phyloP scores from a whole-genome alignment of 345 rosid species.

The Melastoma malabathricum region DNA sequence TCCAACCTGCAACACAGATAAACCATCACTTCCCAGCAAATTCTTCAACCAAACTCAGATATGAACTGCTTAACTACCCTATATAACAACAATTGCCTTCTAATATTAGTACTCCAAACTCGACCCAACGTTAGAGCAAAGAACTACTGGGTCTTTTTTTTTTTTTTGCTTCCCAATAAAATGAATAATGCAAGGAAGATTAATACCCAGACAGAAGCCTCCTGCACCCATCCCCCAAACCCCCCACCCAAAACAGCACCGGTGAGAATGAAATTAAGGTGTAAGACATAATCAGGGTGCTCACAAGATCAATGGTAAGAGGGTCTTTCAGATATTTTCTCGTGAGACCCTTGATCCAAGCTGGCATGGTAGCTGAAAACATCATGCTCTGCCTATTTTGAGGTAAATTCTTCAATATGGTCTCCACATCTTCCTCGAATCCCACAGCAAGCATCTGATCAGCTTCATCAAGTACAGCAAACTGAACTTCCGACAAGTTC shows the following conservation, averaged over 20 bases:
- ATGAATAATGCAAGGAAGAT: no score
- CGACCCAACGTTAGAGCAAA: no score
- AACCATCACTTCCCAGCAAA: no score
- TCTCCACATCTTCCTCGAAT: constrained; percentile 83
- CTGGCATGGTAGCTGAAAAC: constrained; percentile 97
- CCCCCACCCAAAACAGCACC: neutral
- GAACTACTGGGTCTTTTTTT: no score
- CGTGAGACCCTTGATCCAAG: constrained; percentile 65
- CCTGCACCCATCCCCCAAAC: neutral
- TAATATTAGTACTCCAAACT: no score
- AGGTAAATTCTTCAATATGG: constrained; percentile 58
- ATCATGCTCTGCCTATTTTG: constrained; percentile 71
- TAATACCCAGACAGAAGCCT: neutral
- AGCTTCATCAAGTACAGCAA: constrained; percentile 86
- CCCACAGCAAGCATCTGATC: constrained; percentile 99
- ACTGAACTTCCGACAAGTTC: constrained; percentile 63
- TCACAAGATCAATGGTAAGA: constrained; percentile 82
- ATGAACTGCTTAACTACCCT: no score
- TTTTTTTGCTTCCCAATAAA: no score
- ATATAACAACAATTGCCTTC: no score
- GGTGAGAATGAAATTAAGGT: neutral
- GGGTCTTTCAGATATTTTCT: constrained; percentile 61
- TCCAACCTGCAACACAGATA: constrained; percentile 47
- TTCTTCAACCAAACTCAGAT: no score
- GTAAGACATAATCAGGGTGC: constrained; percentile 10